These are phyloP conservation scores for Cutaneotrichosporon arboriforme DNA, from an alignment of 1,284 basidiomycete species.

Conservation along the genomic window DNA sequence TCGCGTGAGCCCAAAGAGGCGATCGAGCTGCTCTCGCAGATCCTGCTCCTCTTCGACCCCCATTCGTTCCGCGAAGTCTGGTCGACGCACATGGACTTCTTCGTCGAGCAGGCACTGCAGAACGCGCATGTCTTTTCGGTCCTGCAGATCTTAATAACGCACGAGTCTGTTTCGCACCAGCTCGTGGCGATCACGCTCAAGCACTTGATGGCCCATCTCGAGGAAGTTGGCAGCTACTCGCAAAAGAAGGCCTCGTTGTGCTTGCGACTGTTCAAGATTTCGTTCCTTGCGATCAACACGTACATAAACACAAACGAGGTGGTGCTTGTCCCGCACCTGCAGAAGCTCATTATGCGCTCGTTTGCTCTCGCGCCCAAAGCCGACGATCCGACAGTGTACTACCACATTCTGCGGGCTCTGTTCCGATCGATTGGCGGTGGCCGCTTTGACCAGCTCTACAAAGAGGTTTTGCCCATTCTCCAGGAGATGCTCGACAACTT, in stretches of 20 bases:
- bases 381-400: slow-evolving; percentile 85
- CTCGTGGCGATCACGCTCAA: slow-evolving; percentile 88
- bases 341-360: slow-evolving; percentile 93
- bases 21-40: slow-evolving; percentile 76
- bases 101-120: slow-evolving; percentile 70
- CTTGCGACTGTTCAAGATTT: slow-evolving; percentile 92
- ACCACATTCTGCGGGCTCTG: slow-evolving; percentile 85
- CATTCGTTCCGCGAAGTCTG: slow-evolving; percentile 93
- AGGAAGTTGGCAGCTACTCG: slow-evolving; percentile 78
- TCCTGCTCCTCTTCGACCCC: slow-evolving; percentile 74
- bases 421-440: slow-evolving; percentile 99
- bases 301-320: slow-evolving; percentile 79
- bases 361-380: slow-evolving; percentile 91
- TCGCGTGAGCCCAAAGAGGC: slow-evolving; percentile 78
- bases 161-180: slow-evolving; percentile 78
- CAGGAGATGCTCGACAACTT: slow-evolving; percentile 96
- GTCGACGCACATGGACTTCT: slow-evolving; percentile 84
- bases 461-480: slow-evolving; percentile 90
- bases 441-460: slow-evolving; percentile 90
- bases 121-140: slow-evolving; percentile 78
- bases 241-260: slow-evolving; percentile 69
- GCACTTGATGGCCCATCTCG: slow-evolving; percentile 78
- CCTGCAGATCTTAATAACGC: slow-evolving; percentile 77
- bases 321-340: slow-evolving; percentile 85
- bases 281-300: slow-evolving; percentile 81